These are phyloP conservation scores for Asterella californica DNA, from an alignment of 225 moss, liverwort and hornwort species.

Conservation along the genomic window DNA sequence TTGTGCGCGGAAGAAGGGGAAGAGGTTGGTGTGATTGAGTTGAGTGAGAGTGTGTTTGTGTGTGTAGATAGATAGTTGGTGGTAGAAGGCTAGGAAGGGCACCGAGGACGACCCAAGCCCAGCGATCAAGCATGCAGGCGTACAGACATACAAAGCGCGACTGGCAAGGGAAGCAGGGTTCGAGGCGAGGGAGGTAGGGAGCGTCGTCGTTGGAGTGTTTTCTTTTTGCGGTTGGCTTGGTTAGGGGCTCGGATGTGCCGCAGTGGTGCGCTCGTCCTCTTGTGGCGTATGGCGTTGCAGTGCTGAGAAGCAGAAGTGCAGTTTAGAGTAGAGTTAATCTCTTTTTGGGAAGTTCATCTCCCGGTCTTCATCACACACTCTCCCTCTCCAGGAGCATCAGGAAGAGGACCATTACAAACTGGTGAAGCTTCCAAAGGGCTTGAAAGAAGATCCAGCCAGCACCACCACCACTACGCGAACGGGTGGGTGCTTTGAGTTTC, in stretches of 20 bases:
- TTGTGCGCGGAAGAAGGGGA: not conserved
- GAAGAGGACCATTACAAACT: not conserved
- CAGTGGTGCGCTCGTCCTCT: not conserved
- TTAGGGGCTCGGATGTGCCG: not conserved
- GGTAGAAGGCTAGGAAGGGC: not conserved
- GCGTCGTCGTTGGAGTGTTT: not conserved
- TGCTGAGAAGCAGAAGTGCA: not conserved
- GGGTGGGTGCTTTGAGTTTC: slow-evolving; percentile 8
- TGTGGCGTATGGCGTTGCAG: not conserved
- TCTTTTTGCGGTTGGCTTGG: not conserved
- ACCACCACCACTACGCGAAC: not conserved
- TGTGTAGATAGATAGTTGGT: no score
- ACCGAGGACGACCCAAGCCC: not conserved
- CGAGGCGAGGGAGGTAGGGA: not conserved
- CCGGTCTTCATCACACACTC: not conserved
- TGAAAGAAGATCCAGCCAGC: not conserved
- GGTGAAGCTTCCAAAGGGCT: not conserved
- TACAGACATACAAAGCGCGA: no score
- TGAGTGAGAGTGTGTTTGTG: no score
- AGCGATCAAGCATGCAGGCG: not conserved
- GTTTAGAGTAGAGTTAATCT: not conserved
- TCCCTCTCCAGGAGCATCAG: not conserved
- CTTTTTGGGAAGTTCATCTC: not conserved
- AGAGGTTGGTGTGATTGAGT: slow-evolving; percentile 9
- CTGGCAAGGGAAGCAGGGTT: no score